A percentile compares a stretch with the other conserved stretches of the same genome.
Evolutionary conservation across 2,329 filamentous ascomycete species (phyloP).

Genomic region (Fusarium piperis): DNA sequence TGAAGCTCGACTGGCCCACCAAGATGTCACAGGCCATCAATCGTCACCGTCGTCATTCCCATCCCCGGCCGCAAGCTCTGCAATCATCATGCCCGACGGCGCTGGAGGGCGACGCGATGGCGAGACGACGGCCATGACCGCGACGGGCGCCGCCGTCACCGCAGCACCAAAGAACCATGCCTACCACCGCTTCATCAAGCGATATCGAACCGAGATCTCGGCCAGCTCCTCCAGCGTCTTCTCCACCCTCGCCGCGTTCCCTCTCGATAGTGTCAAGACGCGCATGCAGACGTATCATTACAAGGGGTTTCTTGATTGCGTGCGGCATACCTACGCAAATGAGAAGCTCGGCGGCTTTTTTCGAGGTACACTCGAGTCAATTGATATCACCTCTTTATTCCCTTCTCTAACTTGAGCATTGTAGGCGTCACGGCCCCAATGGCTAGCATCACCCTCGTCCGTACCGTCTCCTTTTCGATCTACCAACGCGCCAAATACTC

Average conservation of each 20-base stretch:
- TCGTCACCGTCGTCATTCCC: conserved; percentile 39
- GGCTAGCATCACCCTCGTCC: conserved; percentile 79
- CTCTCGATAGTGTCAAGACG: conserved; percentile 88
- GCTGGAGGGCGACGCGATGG: conserved; percentile 44
- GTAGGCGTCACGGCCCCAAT: conserved; percentile 82
- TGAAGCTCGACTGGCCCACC: conserved; percentile 49
- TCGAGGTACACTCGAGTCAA: conserved; percentile 65
- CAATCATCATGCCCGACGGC: conserved; percentile 41
- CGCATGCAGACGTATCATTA: conserved; percentile 90
- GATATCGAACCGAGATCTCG: conserved; percentile 82
- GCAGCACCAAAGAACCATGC: conserved; percentile 11
- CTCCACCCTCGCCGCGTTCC: conserved; percentile 83
- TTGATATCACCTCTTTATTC: neutral
- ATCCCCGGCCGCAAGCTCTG: conserved; percentile 39
- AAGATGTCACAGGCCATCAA: conserved; percentile 51
- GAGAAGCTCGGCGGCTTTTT: conserved; percentile 84
- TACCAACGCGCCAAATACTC: conserved; percentile 81
- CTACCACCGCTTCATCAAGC: conserved; percentile 66
- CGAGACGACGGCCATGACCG: conserved; percentile 39
- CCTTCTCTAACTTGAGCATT: conserved; percentile 20
- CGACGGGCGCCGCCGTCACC: conserved; percentile 26
- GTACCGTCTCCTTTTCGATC: conserved; percentile 81
- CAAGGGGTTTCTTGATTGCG: conserved; percentile 77
- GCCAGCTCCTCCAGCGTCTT: conserved; percentile 81
- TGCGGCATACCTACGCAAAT: conserved; percentile 77